phyloP scores from a whole-genome alignment of 2,329 filamentous ascomycete genomes.

The Aspergillus terreus region DNA sequence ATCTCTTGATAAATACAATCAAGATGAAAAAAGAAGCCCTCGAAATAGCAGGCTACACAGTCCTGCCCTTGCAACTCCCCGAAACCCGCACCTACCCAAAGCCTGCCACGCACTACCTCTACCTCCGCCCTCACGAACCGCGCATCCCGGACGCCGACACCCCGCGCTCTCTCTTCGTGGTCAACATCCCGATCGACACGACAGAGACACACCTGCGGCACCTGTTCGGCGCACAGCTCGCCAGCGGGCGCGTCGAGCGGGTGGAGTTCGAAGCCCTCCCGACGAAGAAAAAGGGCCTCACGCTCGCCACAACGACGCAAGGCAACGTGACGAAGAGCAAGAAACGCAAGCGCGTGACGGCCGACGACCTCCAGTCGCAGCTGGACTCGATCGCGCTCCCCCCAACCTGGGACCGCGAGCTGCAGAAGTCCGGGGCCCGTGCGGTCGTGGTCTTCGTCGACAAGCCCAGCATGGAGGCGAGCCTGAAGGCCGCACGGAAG shows the following conservation, averaged over 20 bases:
- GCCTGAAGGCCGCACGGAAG: conserved; percentile 70
- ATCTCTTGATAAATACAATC: neutral
- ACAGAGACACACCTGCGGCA: conserved; percentile 72
- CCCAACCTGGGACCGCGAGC: conserved; percentile 65
- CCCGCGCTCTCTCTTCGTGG: conserved; percentile 78
- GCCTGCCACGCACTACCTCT: conserved; percentile 73
- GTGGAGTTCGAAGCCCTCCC: conserved; percentile 65
- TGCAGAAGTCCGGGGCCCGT: conserved; percentile 71
- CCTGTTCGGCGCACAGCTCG: conserved; percentile 70
- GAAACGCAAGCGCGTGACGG: conserved; percentile 54
- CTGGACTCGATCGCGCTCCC: conserved; percentile 64
- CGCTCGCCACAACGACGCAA: conserved; percentile 14
- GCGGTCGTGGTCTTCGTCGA: conserved; percentile 84
- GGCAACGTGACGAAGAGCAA: conserved; percentile 33
- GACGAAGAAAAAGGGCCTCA: conserved; percentile 33
- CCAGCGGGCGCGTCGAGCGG: conserved; percentile 72
- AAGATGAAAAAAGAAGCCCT: conserved; percentile 36
- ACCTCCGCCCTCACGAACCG: conserved; percentile 78
- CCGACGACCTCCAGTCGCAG: conserved; percentile 50
- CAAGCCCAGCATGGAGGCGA: conserved; percentile 69
- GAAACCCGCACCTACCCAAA: conserved; percentile 59
- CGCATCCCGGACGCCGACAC: conserved; percentile 71
- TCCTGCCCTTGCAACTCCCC: conserved; percentile 66
- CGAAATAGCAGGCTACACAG: conserved; percentile 59
- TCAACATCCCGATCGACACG: conserved; percentile 82